phyloP scores from a whole-genome alignment of 1,139 yeast genomes.

The Pichia sp. region DNA sequence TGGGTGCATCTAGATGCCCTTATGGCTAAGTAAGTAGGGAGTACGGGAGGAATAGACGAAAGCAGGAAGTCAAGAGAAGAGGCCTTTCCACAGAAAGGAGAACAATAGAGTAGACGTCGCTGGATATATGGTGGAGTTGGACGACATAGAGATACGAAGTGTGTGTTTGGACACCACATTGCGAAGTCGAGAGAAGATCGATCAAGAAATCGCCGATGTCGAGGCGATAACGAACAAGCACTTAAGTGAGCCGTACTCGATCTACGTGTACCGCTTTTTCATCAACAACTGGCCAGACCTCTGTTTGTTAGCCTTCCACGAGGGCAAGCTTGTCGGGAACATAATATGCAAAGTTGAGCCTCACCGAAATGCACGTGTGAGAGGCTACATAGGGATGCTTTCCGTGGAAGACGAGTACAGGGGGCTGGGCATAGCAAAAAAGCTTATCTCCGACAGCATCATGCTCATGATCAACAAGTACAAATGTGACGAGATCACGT shows the following conservation, averaged over 20 bases:
- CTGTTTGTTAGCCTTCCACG: slow-evolving; percentile 47
- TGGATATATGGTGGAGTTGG: slow-evolving; percentile 9
- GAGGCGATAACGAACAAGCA: slow-evolving; percentile 50
- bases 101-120: not conserved
- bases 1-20: not conserved
- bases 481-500: slow-evolving; percentile 78
- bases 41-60: no score
- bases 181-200: slow-evolving; percentile 20
- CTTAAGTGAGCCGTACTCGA: slow-evolving; percentile 69
- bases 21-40: no score
- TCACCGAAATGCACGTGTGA: slow-evolving; percentile 63
- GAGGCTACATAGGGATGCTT: slow-evolving; percentile 96
- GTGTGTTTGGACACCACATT: slow-evolving; percentile 23
- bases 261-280: slow-evolving; percentile 67
- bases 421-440: slow-evolving; percentile 77
- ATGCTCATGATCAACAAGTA: slow-evolving; percentile 57
- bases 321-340: slow-evolving; percentile 60
- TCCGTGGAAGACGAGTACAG: slow-evolving; percentile 73
- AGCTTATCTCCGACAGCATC: slow-evolving; percentile 60
- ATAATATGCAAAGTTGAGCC: slow-evolving; percentile 80
- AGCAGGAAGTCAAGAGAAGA: not conserved
- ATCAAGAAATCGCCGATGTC: slow-evolving; percentile 27
- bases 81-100: no score
- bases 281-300: slow-evolving; percentile 67
- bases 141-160: slow-evolving; percentile 18